Evolutionary conservation across 805 yeast species (phyloP), one percentile per base, ranked within the genome.

Genomic region (Candida ortonii): DNA sequence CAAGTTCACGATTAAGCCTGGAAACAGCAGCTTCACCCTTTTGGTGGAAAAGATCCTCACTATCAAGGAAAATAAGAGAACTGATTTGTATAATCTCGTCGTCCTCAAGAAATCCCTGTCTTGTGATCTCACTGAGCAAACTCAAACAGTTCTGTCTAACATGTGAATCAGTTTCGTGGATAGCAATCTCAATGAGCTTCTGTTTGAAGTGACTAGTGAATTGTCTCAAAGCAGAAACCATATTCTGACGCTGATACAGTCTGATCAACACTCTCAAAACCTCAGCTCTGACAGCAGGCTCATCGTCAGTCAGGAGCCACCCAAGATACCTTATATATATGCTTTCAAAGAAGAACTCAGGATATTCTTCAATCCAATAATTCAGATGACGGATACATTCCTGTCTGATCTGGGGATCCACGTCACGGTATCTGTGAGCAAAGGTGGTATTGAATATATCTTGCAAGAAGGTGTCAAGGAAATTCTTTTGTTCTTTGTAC

Each of bases 221-320:
- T 49, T 80, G 89, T 36, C 86, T 70, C 24, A 88, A 68, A 0
- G 88, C 86, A 1, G 80, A 63, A n/a, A 72, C 70, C 34, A 74
- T 62, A 16, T 59, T 55, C 16, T 62, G 60, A 17, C 61, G 64
- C 32, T 56, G 59, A 33, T 74, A 75, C 15, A 78, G 58, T 47
- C 64, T 76, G 9, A 65, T 54, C 27, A 88, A 59, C 4, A 71
- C 68, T 45, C 68, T 74, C 16, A 83, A 52, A 2, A 78, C 88
- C 46, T 84, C 87, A 7, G 67, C 53, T 46, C 95, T 70, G 1
- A 85, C 94, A 3, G 53, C 43, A 8, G 71, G 57, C 11, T 73
- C 70, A 2, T 76, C 65, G 52, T 88, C 96, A n/a, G 89, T 78
- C 25, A 89, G 62, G 21, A 85, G 65, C 94, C 94, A 84, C 4